Evolutionary conservation across 768 basidiomycete genomes (phyloP), one percentile per base, ranked within the genome.

Genomic region (Russula vinacea): DNA sequence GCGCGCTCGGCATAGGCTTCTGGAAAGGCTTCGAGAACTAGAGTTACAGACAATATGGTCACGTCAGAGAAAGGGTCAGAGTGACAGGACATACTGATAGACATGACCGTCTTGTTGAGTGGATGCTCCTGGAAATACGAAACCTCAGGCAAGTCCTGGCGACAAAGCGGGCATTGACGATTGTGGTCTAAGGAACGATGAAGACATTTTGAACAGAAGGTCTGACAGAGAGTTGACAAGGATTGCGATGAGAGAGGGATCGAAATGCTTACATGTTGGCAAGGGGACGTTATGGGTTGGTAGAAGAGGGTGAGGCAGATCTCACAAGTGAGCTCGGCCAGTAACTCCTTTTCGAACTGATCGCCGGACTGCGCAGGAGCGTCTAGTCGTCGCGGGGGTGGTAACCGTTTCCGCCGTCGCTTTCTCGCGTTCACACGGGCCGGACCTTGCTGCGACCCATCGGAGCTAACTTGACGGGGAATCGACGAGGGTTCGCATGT

Each of bases 181-280:
- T 82, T 87, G 75, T 98, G 93, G 74, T 98, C 96, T 66, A 96
- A 82, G 3, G 93, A 88, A 42, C 96, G 87, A 64, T 92, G 89
- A 33, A 98, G 83, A 75, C 96, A 98, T 70, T 84, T 85, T 9
- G 84, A 78, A 73, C 96, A 98, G 76, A 94, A 98, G 0, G 94
- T 94, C 92, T 95, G 70, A 39, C 29, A 37, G 22, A 73, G 70
- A 64, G 55, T n/a, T 9, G 39, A 53, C 13, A 29, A 29, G 47
- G 29, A 29, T 60, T n/a, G 14, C 67, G 67, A 52, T 0, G 37
- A 33, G 68, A 55, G 49, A 52, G 40, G 59, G 61, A 19, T 42
- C 40, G 61, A 68, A 45, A 53, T 54, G 62, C 87, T 71, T 72
- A 91, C 92, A 76, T 98, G 96, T 74, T 98, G 95, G 75, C 96